Percentiles rank a stretch among this genome's conserved stretches.
phyloP scores from a whole-genome alignment of 129 eudicot species.

The Silybum marianum region DNA sequence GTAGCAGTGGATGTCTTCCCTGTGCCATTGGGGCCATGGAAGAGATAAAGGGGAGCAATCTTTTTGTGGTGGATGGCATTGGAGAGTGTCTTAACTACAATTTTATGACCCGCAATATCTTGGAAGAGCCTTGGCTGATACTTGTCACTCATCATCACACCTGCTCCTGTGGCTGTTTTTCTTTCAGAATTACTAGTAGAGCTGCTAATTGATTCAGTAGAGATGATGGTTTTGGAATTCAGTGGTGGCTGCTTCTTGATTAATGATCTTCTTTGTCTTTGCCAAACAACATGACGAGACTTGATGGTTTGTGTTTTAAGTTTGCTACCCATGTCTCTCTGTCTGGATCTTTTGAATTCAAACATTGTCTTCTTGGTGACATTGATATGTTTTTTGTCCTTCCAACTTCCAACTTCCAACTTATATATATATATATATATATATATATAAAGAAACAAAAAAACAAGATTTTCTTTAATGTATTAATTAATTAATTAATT shows the following conservation, averaged over 20 bases:
- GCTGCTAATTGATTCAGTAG: background rate
- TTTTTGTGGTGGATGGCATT: constrained; percentile 34
- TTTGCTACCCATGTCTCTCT: background rate
- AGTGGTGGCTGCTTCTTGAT: background rate
- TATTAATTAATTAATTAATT: background rate
- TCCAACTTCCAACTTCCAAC: background rate
- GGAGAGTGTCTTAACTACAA: constrained; percentile 22
- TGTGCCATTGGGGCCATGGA: constrained; percentile 42
- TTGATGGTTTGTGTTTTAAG: background rate
- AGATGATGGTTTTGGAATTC: background rate
- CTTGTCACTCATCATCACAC: constrained; percentile 18
- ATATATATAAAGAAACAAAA: background rate
- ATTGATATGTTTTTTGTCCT: background rate
- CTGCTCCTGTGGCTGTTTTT: too few relatives aligned
- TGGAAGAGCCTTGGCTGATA: constrained; percentile 33
- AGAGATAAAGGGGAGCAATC: constrained; percentile 34
- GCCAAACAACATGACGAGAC: constrained; percentile 4
- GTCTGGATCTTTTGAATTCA: background rate
- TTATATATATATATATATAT: background rate
- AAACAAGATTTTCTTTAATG: background rate
- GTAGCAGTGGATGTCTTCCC: constrained; percentile 41
- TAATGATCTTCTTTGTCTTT: background rate
- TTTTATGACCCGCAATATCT: constrained; percentile 35
- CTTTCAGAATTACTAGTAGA: background rate
- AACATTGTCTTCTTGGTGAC: background rate